Evolutionary conservation across 176 grass and related monocot species (phyloP).

Genomic region (Themeda triandra): DNA sequence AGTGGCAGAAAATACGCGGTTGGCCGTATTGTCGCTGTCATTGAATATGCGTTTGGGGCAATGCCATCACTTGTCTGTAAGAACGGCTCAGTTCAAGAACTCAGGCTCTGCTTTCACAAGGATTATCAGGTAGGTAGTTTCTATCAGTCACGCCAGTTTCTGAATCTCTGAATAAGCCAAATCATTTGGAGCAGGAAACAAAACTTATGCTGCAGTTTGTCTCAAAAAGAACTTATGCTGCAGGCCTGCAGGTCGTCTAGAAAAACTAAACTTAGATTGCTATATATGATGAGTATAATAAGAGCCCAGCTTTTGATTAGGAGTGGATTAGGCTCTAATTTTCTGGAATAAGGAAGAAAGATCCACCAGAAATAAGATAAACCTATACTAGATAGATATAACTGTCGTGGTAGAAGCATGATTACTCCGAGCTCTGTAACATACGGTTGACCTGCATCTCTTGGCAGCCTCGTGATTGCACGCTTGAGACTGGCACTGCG

Average conservation of each 20-base stretch:
- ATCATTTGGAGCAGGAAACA: background rate
- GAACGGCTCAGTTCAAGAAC: conserved; percentile 46
- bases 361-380: background rate
- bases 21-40: conserved; percentile 24
- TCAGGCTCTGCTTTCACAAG: conserved; percentile 61
- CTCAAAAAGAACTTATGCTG: background rate
- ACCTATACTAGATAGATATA: background rate
- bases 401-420: background rate
- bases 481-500: background rate
- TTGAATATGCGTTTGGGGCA: conserved; percentile 46
- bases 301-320: background rate
- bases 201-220: background rate
- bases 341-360: background rate
- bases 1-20: conserved; percentile 17
- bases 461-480: conserved; percentile 46
- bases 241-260: no score
- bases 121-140: conserved; percentile 44
- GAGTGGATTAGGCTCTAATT: background rate
- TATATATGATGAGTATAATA: background rate
- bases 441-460: background rate
- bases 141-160: background rate
- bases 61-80: conserved; percentile 47
- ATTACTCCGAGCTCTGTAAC: background rate
- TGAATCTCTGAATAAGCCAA: background rate
- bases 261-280: no score